These are phyloP conservation scores for Globisporangium recalcitrans DNA, from an alignment of 352 stramenopile genomes.

Conservation along the genomic window DNA sequence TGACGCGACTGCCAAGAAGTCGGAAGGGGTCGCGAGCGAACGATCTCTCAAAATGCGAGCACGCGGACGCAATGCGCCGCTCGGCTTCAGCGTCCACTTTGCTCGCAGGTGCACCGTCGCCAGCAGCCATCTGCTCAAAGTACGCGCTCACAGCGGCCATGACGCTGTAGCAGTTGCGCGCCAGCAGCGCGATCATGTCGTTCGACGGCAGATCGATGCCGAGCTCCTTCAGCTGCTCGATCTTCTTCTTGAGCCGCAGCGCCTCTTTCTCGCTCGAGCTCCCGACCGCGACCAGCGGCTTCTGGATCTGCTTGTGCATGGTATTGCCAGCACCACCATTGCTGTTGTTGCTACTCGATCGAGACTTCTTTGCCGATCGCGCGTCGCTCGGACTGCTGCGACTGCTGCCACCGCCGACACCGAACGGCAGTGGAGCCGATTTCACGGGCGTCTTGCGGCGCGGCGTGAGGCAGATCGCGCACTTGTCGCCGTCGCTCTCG, in stretches of 20 bases:
- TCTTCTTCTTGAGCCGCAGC: conserved; percentile 53
- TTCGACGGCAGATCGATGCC: conserved; percentile 58
- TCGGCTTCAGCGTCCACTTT: conserved; percentile 18
- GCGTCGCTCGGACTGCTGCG: neutral
- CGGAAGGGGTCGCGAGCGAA: conserved; percentile 30
- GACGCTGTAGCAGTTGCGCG: conserved; percentile 74
- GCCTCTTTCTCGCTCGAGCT: conserved; percentile 63
- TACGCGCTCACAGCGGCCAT: conserved; percentile 60
- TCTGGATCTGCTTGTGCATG: conserved; percentile 23
- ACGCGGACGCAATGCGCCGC: conserved; percentile 13
- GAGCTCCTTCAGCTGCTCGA: conserved; percentile 70
- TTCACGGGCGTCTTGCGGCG: conserved; percentile 3
- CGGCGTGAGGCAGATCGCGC: conserved; percentile 46
- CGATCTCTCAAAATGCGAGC: conserved; percentile 27
- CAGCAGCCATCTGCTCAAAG: conserved; percentile 47
- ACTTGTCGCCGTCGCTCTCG: conserved; percentile 23
- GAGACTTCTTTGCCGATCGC: conserved; percentile 16
- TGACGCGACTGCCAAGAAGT: conserved; percentile 38
- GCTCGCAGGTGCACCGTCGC: neutral
- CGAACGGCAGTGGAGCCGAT: neutral
- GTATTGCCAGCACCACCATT: neutral
- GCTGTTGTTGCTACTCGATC: conserved; percentile 1
- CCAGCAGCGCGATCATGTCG: conserved; percentile 49
- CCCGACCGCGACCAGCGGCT: conserved; percentile 49
- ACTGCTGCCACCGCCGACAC: neutral